Percentiles rank a stretch among this genome's conserved stretches.
Conservation (phyloP, 202 grass and related monocot species). For the Eragrostis tef region DNA sequence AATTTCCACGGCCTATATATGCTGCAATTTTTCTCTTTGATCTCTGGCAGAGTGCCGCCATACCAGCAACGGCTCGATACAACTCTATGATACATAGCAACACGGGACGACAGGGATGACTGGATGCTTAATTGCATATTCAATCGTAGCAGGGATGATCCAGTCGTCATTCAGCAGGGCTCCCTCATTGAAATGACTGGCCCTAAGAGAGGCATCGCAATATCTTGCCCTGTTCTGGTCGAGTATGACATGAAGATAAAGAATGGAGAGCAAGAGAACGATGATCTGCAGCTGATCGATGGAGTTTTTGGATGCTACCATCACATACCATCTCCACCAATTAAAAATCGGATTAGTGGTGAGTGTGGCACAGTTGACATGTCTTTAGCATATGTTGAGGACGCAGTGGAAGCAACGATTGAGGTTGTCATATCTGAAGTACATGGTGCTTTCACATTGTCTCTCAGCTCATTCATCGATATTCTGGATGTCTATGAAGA, state of each 20-base stretch:
- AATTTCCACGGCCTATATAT: background rate
- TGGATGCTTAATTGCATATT: background rate
- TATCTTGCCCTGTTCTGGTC: background rate
- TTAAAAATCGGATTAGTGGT: background rate
- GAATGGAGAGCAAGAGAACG: background rate
- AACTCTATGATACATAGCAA: slow-evolving; percentile 8
- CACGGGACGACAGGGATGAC: background rate
- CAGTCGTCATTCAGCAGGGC: background rate
- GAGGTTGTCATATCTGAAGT: background rate
- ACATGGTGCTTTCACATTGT: background rate
- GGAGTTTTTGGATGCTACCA: background rate
- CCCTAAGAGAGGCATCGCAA: background rate
- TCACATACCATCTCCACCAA: background rate
- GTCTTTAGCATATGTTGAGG: background rate
- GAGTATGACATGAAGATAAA: slow-evolving; percentile 22
- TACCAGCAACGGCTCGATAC: background rate
- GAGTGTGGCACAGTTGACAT: background rate
- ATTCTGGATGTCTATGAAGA: background rate
- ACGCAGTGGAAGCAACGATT: background rate
- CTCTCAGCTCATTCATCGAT: background rate
- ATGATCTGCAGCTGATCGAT: background rate
- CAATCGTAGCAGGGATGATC: background rate
- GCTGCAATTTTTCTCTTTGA: background rate
- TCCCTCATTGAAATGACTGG: slow-evolving; percentile 11
- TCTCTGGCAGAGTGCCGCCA: background rate